A percentile compares a stretch with the other conserved stretches of the same genome.
Conservation (phyloP, 352 stramenopile species). For the Globisporangium cylindrosporum region DNA sequence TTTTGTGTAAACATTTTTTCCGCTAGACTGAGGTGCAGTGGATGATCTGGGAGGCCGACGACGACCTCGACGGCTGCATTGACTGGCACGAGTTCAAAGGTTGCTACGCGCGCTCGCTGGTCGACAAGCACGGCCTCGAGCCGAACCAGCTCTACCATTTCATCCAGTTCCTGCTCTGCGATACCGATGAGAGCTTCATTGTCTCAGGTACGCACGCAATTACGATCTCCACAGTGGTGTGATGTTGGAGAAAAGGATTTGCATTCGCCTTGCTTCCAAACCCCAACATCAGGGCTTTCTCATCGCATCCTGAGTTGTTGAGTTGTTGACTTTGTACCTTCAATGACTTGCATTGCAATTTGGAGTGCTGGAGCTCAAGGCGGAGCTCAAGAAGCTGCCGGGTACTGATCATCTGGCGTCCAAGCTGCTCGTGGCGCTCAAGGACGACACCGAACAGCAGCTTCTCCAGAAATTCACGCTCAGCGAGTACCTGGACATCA, state of each 20-base stretch:
- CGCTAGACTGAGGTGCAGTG: conserved; percentile 88
- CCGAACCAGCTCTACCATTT: conserved; percentile 93
- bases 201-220: conserved; percentile 62
- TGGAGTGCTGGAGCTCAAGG: conserved; percentile 43
- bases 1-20: not conserved
- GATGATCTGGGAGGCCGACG: conserved; percentile 97
- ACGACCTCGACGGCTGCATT: conserved; percentile 91
- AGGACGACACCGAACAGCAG: conserved; percentile 39
- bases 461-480: conserved; percentile 46
- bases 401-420: conserved; percentile 36
- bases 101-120: conserved; percentile 90
- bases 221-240: not conserved
- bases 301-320: not conserved
- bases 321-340: not conserved
- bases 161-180: conserved; percentile 94
- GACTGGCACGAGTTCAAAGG: conserved; percentile 92
- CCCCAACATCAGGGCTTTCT: not conserved
- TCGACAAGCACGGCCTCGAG: conserved; percentile 91
- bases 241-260: not conserved
- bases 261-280: not conserved
- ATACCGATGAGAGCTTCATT: conserved; percentile 82
- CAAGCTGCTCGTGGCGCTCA: conserved; percentile 38
- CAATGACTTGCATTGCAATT: not conserved
- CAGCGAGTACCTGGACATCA: conserved; percentile 46
- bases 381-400: conserved; percentile 45